These are phyloP conservation scores for Coemansia sp. DNA, from an alignment of 192 early-diverging fungal genomes.

Conservation along the genomic window DNA sequence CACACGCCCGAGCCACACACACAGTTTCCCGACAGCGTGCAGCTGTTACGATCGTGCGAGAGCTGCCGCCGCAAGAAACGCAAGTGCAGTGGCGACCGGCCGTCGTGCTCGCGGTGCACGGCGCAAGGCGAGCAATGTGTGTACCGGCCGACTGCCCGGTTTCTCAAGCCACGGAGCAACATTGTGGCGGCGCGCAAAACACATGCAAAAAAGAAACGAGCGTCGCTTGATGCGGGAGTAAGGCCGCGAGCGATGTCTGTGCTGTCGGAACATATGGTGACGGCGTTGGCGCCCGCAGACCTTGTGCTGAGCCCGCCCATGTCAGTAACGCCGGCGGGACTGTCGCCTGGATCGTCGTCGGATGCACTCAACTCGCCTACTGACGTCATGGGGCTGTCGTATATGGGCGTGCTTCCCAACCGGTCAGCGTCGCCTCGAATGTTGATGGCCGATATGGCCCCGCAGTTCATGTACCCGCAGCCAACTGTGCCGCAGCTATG, in stretches of 20 bases:
- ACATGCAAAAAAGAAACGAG: constrained; percentile 23
- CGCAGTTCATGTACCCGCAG: constrained; percentile 17
- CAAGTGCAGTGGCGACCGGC: constrained; percentile 49
- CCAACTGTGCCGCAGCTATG: constrained; percentile 5
- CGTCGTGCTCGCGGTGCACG: constrained; percentile 35
- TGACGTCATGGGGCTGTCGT: constrained; percentile 14
- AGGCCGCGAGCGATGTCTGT: constrained; percentile 40
- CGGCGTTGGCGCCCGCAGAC: constrained; percentile 32
- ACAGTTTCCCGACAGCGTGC: constrained; percentile 20
- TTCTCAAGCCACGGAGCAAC: constrained; percentile 27
- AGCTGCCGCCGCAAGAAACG: constrained; percentile 48
- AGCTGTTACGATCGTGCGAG: constrained; percentile 47
- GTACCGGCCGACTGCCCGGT: constrained; percentile 44
- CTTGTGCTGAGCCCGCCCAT: constrained; percentile 17
- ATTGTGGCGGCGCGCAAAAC: constrained; percentile 4
- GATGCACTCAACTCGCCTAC: constrained; percentile 1
- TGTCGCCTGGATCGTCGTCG: constrained; percentile 2
- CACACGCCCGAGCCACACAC: not conserved
- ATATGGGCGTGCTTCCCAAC: constrained; percentile 16
- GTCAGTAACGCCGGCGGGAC: not conserved
- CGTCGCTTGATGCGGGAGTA: constrained; percentile 11
- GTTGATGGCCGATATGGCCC: constrained; percentile 9
- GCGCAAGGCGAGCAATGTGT: constrained; percentile 31
- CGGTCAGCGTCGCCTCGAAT: constrained; percentile 18
- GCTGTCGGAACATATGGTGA: constrained; percentile 12